These are phyloP conservation scores for Candida fluviatilis DNA, from an alignment of 805 yeast species.

Conservation along the genomic window DNA sequence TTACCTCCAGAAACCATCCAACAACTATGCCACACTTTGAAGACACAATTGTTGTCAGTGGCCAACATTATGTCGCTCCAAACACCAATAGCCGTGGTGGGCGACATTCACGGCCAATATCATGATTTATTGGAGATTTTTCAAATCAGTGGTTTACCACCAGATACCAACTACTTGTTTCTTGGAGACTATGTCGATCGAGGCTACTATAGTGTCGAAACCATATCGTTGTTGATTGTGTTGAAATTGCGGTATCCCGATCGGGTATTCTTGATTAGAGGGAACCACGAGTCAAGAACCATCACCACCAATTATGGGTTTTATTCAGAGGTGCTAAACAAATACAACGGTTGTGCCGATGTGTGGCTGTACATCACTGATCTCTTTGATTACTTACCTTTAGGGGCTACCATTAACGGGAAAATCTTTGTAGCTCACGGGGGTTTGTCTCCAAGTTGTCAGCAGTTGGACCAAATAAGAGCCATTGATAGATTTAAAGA, in stretches of 20 bases:
- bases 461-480: constrained; percentile 85
- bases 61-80: constrained; percentile 81
- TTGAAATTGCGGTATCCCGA: constrained; percentile 85
- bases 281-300: constrained; percentile 95
- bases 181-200: constrained; percentile 96
- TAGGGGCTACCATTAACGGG: constrained; percentile 87
- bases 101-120: constrained; percentile 97
- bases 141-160: constrained; percentile 88
- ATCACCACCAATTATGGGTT: constrained; percentile 97
- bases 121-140: constrained; percentile 91
- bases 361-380: constrained; percentile 93
- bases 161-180: constrained; percentile 89
- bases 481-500: constrained; percentile 89
- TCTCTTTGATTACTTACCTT: constrained; percentile 83
- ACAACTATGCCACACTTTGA: constrained; percentile 65
- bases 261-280: constrained; percentile 78
- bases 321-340: constrained; percentile 88
- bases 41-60: constrained; percentile 73
- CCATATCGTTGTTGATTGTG: constrained; percentile 77
- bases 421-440: constrained; percentile 95
- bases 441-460: constrained; percentile 92
- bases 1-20: constrained; percentile 40
- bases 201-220: constrained; percentile 90
- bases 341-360: constrained; percentile 66
- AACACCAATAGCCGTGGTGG: constrained; percentile 92